A percentile compares a stretch with the other conserved stretches of the same genome.
Conservation (phyloP, 192 early-diverging fungal genomes). For the Linderina pennispora region DNA sequence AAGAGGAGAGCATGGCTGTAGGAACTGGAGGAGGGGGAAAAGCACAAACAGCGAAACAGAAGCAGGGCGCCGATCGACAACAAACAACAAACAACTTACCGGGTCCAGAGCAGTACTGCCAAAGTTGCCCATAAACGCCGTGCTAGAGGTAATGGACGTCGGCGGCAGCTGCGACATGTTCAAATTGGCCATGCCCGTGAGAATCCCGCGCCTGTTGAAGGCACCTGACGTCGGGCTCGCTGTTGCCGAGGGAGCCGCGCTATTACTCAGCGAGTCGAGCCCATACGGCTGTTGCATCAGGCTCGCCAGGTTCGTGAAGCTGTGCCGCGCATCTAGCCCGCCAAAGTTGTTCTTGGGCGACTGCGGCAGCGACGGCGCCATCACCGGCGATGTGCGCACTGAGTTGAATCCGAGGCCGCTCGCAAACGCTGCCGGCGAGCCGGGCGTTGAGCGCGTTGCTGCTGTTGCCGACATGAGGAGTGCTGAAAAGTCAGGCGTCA, state of each 20-base stretch:
- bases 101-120: conserved; percentile 1
- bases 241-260: conserved; percentile 38
- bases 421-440: conserved; percentile 21
- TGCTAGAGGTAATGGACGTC: conserved; percentile 1
- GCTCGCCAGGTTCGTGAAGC: conserved; percentile 23
- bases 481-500: conserved; percentile 12
- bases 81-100: conserved; percentile 1
- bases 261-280: conserved; percentile 16
- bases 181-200: conserved; percentile 33
- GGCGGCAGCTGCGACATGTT: conserved; percentile 41
- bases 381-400: conserved; percentile 25
- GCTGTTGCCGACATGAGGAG: conserved; percentile 11
- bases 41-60: not conserved
- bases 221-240: conserved; percentile 22
- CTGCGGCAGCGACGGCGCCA: conserved; percentile 22
- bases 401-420: conserved; percentile 32
- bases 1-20: too few relatives aligned
- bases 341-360: conserved; percentile 5
- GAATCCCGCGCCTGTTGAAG: conserved; percentile 11
- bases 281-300: conserved; percentile 2
- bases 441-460: conserved; percentile 26
- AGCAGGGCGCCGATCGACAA: not conserved
- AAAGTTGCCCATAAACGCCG: conserved; percentile 4
- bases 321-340: conserved; percentile 4
- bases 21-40: too few relatives aligned